Evolutionary conservation across 768 basidiomycete species (phyloP).

Genomic region (Lactifluus rugatus): DNA sequence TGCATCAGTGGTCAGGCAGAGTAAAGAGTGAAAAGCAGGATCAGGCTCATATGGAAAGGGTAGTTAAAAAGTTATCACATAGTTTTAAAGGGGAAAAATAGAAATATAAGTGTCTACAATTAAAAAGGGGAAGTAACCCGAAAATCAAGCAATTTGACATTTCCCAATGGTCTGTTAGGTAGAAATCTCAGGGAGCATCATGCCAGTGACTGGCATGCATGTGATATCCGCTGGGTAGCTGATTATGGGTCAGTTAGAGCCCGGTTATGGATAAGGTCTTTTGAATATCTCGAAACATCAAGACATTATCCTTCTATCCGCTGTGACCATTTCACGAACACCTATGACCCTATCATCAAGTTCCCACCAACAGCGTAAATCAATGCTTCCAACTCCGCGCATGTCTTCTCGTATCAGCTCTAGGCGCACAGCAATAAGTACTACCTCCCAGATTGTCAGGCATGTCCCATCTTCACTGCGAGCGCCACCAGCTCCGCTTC

Average conservation of each 20-base stretch:
- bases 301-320: too few relatives aligned
- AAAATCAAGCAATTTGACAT: too few relatives aligned
- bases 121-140: too few relatives aligned
- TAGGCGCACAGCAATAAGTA: background rate
- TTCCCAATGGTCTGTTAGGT: too few relatives aligned
- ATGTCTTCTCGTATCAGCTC: constrained; percentile 2
- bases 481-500: background rate
- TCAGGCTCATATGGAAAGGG: background rate
- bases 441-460: constrained; percentile 1
- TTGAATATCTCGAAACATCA: too few relatives aligned
- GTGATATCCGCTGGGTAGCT: too few relatives aligned
- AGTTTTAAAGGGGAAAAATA: background rate
- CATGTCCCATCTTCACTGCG: constrained; percentile 5
- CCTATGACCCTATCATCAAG: constrained; percentile 4
- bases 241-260: too few relatives aligned
- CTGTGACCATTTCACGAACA: too few relatives aligned
- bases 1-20: constrained; percentile 1
- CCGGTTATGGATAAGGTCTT: too few relatives aligned
- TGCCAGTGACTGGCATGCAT: too few relatives aligned
- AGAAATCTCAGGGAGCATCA: too few relatives aligned
- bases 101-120: background rate
- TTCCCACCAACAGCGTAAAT: constrained; percentile 10
- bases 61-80: background rate
- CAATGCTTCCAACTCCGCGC: constrained; percentile 10
- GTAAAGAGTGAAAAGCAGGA: constrained; percentile 6